Evolutionary conservation across 1,284 basidiomycete genomes (phyloP), one percentile per base, ranked within the genome.

Genomic region (Mycena citricolor): DNA sequence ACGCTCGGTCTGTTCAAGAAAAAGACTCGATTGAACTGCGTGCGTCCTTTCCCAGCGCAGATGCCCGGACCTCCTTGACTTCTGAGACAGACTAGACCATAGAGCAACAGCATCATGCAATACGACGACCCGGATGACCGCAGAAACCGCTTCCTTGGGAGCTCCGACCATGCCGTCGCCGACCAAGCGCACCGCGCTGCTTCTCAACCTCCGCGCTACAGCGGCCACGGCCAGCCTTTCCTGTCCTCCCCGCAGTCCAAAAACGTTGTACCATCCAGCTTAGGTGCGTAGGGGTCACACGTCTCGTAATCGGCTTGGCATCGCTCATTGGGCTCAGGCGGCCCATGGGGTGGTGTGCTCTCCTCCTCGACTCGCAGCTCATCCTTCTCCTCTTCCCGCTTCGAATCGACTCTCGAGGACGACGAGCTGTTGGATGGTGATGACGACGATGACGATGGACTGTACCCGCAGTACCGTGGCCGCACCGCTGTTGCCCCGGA

Each of bases 351-450:
- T 61, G 56, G 49, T 59, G 69, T 40, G 59, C 63, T n/a, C n/a
- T n/a, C n/a, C n/a, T n/a, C n/a, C n/a, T n/a, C 30, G 64, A 26
- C 65, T 42, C 63, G 64, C 39, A 57, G 42, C 36, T 28, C 44
- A 11, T 31, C 32, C 25, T 49, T 42, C 34, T 54, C 47, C 20
- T 49, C 41, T 17, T 60, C 61, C 45, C 60, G 65, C 5, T 79
- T 84, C 57, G 68, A 75, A 8, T 82, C 79, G 39, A 83, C 81
- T 3, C 77, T 85, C 59, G 85, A 86, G 62, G 84, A 86, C 55
- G 83, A 86, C 63, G 83, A 86, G 63, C 76, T 74, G 3, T 80
- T 83, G 46, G 71, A 70, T 8, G 62, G 74, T 21, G 77, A 73
- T 39, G 61, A 65, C 43, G 58, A 53, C 23, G 69, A 65, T 36